These are phyloP conservation scores for Arabidopsis suecica DNA, from an alignment of 345 rosid genomes.

Conservation along the genomic window DNA sequence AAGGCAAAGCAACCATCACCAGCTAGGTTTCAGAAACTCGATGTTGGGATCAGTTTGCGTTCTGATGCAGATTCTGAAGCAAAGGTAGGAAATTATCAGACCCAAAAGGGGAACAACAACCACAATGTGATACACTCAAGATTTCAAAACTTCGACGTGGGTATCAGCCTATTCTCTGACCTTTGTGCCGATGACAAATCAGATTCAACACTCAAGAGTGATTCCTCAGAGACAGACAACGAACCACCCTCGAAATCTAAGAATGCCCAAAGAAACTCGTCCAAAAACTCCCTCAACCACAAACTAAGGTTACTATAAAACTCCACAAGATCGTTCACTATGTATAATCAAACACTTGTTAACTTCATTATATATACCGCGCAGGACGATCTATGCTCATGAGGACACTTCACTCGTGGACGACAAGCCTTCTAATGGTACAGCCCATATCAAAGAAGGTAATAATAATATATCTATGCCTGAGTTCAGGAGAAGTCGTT, in stretches of 20 bases:
- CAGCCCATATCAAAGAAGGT: slow-evolving; percentile 50
- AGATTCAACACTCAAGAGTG: slow-evolving; percentile 66
- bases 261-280: slow-evolving; percentile 55
- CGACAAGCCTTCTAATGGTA: slow-evolving; percentile 51
- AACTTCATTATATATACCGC: slow-evolving; percentile 20
- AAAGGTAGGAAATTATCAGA: slow-evolving; percentile 53
- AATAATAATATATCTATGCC: slow-evolving; percentile 49
- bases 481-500: slow-evolving; percentile 74
- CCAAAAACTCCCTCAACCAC: slow-evolving; percentile 58
- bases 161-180: slow-evolving; percentile 54
- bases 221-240: slow-evolving; percentile 76
- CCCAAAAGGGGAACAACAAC: slow-evolving; percentile 45
- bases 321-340: slow-evolving; percentile 1
- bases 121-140: slow-evolving; percentile 47
- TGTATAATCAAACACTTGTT: neutral
- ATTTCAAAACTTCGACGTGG: slow-evolving; percentile 57
- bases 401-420: slow-evolving; percentile 52
- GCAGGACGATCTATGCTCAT: slow-evolving; percentile 57
- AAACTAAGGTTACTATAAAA: slow-evolving; percentile 62
- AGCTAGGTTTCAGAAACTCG: slow-evolving; percentile 58
- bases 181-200: slow-evolving; percentile 54
- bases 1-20: slow-evolving; percentile 71
- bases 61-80: slow-evolving; percentile 53
- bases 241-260: slow-evolving; percentile 61
- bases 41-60: slow-evolving; percentile 53